Percentiles rank a stretch among this genome's conserved stretches.
These are phyloP conservation scores for Corymbia calophylla DNA, from an alignment of 441 rosid genomes.

Conservation along the genomic window DNA sequence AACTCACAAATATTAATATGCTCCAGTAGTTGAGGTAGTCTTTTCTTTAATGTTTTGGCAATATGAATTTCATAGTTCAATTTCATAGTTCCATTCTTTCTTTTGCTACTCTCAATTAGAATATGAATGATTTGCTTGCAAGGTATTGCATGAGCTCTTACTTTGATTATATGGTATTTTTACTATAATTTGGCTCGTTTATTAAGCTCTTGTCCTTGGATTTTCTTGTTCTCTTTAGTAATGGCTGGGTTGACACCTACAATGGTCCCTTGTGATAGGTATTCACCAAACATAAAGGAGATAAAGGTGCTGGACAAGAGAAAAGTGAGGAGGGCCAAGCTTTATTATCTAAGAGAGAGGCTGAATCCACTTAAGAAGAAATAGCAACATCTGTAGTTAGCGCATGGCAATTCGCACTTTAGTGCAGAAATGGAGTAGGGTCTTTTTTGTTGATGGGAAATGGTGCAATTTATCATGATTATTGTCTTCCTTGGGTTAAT, in stretches of 20 bases:
- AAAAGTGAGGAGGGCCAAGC: constrained; percentile 92
- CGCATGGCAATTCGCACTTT: not conserved
- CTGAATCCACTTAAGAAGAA: constrained; percentile 73
- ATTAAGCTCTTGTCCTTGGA: not conserved
- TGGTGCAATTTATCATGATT: not conserved
- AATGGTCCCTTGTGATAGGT: constrained; percentile 34
- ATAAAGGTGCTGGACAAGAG: constrained; percentile 88
- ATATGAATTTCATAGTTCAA: not conserved
- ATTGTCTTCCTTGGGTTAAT: not conserved
- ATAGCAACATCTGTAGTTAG: constrained; percentile 8
- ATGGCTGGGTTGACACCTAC: not conserved
- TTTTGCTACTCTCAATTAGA: not conserved
- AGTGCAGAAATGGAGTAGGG: not conserved
- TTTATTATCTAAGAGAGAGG: constrained; percentile 85
- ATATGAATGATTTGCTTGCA: not conserved
- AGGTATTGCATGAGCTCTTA: not conserved
- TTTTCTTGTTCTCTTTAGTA: not conserved
- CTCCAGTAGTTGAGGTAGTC: not conserved
- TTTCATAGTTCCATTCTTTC: not conserved
- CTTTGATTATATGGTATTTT: not conserved
- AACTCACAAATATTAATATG: not conserved
- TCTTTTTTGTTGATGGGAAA: not conserved
- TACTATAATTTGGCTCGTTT: not conserved
- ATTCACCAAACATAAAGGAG: constrained; percentile 93
- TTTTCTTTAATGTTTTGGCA: not conserved